These are phyloP conservation scores for Teunomyces kruisii DNA, from an alignment of 805 yeast genomes.

Conservation along the genomic window DNA sequence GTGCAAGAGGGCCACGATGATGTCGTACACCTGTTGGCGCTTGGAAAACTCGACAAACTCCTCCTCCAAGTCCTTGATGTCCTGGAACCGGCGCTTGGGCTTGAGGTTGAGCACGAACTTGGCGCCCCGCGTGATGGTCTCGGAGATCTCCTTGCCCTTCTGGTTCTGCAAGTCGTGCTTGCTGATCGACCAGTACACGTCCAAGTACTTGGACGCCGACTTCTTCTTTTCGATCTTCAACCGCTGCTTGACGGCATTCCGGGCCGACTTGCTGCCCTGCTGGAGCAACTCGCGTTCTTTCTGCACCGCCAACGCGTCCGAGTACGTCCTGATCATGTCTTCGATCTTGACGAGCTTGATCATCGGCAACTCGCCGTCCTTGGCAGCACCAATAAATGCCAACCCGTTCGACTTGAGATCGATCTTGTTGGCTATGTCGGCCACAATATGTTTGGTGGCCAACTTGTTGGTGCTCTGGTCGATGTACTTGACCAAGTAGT, in stretches of 20 bases:
- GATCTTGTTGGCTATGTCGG: constrained; percentile 30
- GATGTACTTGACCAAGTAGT: constrained; percentile 26
- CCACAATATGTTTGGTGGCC: constrained; percentile 19
- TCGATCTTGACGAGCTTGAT: constrained; percentile 23
- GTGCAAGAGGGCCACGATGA: constrained; percentile 25
- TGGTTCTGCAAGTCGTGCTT: constrained; percentile 52
- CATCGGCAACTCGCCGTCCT: constrained; percentile 23
- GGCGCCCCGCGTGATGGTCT: neutral
- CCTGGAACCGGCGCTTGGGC: constrained; percentile 3
- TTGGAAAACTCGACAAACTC: constrained; percentile 2
- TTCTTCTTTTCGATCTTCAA: constrained; percentile 36
- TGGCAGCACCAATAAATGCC: constrained; percentile 15
- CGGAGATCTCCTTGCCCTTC: constrained; percentile 48
- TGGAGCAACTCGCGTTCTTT: constrained; percentile 32
- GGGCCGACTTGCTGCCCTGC: constrained; percentile 33
- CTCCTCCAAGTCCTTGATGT: constrained; percentile 7
- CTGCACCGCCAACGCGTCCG: constrained; percentile 30
- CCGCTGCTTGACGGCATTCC: constrained; percentile 25
- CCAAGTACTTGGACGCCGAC: constrained; percentile 45
- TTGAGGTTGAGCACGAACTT: constrained; percentile 2
- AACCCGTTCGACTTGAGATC: constrained; percentile 28
- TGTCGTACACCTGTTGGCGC: constrained; percentile 16
- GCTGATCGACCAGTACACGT: constrained; percentile 58
- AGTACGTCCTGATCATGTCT: constrained; percentile 34
- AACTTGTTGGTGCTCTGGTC: constrained; percentile 21